phyloP scores from a whole-genome alignment of 163 green algal genomes.

The Chloroidium sp. region DNA sequence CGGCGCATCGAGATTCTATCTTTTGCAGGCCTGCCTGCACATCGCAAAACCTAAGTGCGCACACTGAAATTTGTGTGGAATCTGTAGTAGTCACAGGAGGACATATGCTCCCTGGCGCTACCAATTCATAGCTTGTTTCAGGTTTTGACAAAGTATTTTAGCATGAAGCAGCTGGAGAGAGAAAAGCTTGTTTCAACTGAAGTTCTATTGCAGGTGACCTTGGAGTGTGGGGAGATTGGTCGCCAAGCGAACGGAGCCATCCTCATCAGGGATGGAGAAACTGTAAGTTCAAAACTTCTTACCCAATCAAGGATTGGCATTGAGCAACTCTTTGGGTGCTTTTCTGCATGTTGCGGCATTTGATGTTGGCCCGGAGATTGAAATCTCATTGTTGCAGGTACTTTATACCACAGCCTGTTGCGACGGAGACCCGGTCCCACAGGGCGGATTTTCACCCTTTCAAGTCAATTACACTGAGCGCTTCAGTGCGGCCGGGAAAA shows the following conservation, averaged over 20 bases:
- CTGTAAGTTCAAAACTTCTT: conserved; percentile 34
- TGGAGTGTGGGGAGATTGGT: conserved; percentile 90
- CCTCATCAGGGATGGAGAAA: conserved; percentile 78
- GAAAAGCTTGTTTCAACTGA: neutral
- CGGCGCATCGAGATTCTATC: no score
- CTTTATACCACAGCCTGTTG: conserved; percentile 88
- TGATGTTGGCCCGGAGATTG: neutral
- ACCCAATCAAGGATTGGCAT: neutral
- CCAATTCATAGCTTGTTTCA: no score
- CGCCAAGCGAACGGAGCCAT: conserved; percentile 84
- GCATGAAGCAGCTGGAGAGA: no score
- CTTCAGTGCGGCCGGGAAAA: conserved; percentile 83
- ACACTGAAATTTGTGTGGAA: no score
- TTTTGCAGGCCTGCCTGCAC: no score
- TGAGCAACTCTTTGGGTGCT: neutral
- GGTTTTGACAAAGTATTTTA: no score
- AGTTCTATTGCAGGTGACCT: conserved; percentile 44
- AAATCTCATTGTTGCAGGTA: conserved; percentile 36
- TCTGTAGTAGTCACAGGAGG: no score
- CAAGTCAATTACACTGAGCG: conserved; percentile 88
- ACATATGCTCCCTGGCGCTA: no score
- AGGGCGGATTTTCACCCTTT: conserved; percentile 80
- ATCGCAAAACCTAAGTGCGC: no score
- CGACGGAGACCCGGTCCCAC: conserved; percentile 28
- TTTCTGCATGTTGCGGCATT: neutral